Evolutionary conservation across 2,329 filamentous ascomycete genomes (phyloP).

Genomic region (Malbranchea cinnamomea): DNA sequence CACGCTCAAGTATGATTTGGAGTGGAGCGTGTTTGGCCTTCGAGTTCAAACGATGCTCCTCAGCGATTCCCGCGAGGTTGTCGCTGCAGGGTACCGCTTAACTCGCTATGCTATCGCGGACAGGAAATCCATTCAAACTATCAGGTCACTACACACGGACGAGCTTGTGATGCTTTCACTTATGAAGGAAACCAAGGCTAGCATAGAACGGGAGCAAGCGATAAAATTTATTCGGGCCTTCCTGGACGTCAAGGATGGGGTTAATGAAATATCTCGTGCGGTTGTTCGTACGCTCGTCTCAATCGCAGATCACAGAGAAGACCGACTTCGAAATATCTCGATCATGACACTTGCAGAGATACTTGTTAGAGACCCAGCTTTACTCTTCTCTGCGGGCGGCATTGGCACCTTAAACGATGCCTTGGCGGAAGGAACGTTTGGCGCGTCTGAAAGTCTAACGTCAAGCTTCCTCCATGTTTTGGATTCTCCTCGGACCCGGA

Average conservation of each 20-base stretch:
- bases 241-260: conserved; percentile 84
- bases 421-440: conserved; percentile 78
- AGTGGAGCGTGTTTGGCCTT: conserved; percentile 87
- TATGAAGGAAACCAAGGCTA: conserved; percentile 92
- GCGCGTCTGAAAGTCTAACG: conserved; percentile 77
- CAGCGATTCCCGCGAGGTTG: conserved; percentile 88
- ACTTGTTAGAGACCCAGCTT: conserved; percentile 65
- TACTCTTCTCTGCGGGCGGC: conserved; percentile 71
- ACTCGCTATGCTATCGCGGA: conserved; percentile 92
- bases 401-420: conserved; percentile 81
- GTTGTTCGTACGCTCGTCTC: conserved; percentile 82
- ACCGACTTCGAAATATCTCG: conserved; percentile 77
- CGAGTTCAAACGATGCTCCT: conserved; percentile 92
- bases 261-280: conserved; percentile 70
- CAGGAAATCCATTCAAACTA: conserved; percentile 72
- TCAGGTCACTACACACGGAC: conserved; percentile 77
- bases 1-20: conserved; percentile 88
- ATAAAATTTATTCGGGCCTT: conserved; percentile 93
- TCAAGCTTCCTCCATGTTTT: conserved; percentile 79
- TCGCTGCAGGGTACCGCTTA: conserved; percentile 85
- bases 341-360: conserved; percentile 89
- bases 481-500: conserved; percentile 66
- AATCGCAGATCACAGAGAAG: conserved; percentile 72
- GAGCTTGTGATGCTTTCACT: conserved; percentile 82
- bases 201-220: conserved; percentile 90